phyloP scores from a whole-genome alignment of 306 rosid genomes.

The Rosa multiflora region DNA sequence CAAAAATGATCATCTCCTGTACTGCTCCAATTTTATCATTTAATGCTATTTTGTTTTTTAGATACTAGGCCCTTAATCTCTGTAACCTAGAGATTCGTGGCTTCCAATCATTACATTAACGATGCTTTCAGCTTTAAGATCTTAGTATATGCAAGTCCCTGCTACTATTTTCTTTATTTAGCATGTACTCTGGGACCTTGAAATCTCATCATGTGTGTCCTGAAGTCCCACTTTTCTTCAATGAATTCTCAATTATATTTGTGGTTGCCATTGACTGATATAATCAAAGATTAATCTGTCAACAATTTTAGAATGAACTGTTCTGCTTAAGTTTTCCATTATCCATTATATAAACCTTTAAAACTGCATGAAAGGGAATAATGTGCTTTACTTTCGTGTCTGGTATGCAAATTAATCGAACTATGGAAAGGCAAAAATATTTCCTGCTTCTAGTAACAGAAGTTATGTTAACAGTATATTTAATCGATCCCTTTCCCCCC shows the following conservation, averaged over 20 bases:
- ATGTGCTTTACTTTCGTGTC: not conserved
- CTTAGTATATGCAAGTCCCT: not conserved
- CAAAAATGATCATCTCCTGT: conserved; percentile 8
- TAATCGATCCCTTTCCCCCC: not conserved
- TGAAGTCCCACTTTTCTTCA: not conserved
- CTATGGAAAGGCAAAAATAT: conserved; percentile 1
- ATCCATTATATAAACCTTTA: not conserved
- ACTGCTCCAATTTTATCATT: conserved; percentile 1
- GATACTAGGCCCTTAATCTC: conserved; percentile 3
- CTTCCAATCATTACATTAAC: not conserved
- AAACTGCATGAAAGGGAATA: not conserved
- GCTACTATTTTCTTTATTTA: not conserved
- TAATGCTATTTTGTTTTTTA: conserved; percentile 10
- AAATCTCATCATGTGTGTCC: not conserved
- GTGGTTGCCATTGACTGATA: not conserved
- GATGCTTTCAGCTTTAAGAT: conserved; percentile 7
- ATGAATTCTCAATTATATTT: not conserved
- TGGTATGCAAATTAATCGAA: not conserved
- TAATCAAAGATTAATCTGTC: not conserved
- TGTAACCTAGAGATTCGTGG: conserved; percentile 8
- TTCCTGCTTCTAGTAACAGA: not conserved
- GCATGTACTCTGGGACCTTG: not conserved
- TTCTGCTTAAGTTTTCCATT: not conserved
- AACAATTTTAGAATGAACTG: not conserved
- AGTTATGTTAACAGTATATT: not conserved